Percentiles rank a stretch among this genome's conserved stretches.
These are phyloP conservation scores for Metschnikowia henanensis DNA, from an alignment of 805 yeast species.

Conservation along the genomic window DNA sequence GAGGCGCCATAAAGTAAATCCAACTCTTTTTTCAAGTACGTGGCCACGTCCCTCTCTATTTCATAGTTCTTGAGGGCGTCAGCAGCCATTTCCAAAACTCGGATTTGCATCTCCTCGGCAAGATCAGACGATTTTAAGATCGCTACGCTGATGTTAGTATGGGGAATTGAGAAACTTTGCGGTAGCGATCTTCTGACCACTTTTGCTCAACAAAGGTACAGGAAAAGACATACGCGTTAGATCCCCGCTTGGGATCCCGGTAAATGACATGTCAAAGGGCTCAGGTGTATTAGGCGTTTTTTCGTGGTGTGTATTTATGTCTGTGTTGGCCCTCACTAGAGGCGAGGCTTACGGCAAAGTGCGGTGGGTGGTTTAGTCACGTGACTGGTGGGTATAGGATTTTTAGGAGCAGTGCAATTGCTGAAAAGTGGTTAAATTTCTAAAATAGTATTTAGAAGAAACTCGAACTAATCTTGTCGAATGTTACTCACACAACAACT, in stretches of 20 bases:
- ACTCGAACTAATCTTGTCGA: too few relatives aligned
- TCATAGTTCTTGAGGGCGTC: conserved; percentile 44
- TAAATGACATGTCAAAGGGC: not conserved
- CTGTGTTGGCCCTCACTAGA: not conserved
- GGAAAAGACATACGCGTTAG: conserved; percentile 8
- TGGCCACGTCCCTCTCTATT: conserved; percentile 64
- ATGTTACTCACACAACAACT: too few relatives aligned
- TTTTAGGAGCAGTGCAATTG: too few relatives aligned
- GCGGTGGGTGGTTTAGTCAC: too few relatives aligned
- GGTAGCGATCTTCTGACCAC: not conserved
- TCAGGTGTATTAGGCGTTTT: not conserved
- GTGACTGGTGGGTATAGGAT: too few relatives aligned
- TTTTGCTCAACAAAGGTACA: not conserved
- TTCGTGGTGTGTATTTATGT: not conserved
- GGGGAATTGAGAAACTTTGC: not conserved
- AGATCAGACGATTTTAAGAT: conserved; percentile 44
- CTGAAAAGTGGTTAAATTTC: too few relatives aligned
- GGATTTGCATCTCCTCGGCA: conserved; percentile 52
- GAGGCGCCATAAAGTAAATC: conserved; percentile 66
- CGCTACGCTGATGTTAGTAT: conserved; percentile 24
- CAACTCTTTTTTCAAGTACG: conserved; percentile 61
- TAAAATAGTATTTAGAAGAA: too few relatives aligned
- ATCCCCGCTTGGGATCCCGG: not conserved
- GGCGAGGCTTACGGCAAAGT: too few relatives aligned
- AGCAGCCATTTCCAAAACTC: conserved; percentile 47